phyloP scores from a whole-genome alignment of 2,329 filamentous ascomycete genomes.

The Scolecobasidium constrictum region DNA sequence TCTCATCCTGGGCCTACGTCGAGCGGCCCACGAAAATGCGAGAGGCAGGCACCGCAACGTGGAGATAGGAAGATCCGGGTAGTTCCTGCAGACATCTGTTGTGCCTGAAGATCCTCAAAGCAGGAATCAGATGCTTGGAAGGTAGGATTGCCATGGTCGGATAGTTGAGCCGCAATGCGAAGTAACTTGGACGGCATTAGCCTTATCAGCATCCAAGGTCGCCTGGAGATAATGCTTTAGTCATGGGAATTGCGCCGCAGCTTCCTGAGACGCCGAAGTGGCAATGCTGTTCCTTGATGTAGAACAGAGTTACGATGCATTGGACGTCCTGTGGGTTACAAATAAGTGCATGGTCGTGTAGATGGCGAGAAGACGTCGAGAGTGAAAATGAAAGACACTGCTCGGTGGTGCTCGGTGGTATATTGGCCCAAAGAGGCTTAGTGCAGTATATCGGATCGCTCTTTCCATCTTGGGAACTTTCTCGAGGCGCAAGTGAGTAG shows the following conservation, averaged over 20 bases:
- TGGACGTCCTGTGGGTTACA: background rate
- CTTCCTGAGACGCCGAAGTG: too few relatives aligned
- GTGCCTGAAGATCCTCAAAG: background rate
- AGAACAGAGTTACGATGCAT: too few relatives aligned
- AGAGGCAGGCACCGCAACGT: background rate
- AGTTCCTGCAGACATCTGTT: background rate
- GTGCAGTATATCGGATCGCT: background rate
- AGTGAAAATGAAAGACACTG: background rate
- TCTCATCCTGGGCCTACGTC: too few relatives aligned
- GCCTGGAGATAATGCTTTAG: too few relatives aligned
- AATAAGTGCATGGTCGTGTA: background rate
- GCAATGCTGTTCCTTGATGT: too few relatives aligned
- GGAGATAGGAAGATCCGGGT: background rate
- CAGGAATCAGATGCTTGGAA: background rate
- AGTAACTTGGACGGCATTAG: too few relatives aligned
- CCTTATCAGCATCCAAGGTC: too few relatives aligned
- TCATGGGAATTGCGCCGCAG: too few relatives aligned
- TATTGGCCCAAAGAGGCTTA: background rate
- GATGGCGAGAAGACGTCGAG: background rate
- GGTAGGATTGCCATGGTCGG: too few relatives aligned
- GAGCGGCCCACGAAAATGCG: too few relatives aligned
- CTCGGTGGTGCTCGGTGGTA: background rate
- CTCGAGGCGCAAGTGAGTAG: background rate
- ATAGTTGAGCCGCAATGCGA: too few relatives aligned
- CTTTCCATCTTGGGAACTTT: constrained; percentile 1